Evolutionary conservation across 805 yeast species (phyloP).

Genomic region (Zygoascus bituminiphila): DNA sequence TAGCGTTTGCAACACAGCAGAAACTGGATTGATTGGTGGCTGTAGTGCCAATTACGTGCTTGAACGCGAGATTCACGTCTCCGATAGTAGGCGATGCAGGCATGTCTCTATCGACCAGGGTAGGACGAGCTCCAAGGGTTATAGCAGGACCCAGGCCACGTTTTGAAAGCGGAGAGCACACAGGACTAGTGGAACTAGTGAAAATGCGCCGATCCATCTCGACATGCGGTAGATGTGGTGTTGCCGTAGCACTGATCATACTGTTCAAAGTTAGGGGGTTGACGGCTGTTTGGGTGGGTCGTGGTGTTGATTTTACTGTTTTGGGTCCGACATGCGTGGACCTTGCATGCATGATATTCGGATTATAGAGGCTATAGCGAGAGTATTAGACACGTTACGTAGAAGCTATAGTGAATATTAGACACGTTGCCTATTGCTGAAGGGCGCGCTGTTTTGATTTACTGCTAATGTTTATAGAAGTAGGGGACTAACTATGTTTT

Average conservation of each 20-base stretch:
- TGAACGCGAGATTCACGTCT: neutral
- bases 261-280: neutral
- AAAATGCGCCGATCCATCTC: neutral
- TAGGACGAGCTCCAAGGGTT: neutral
- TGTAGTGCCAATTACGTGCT: constrained; percentile 18
- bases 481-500: too few species aligned
- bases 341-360: neutral
- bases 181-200: neutral
- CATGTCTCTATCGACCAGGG: neutral
- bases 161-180: neutral
- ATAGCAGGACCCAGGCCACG: neutral
- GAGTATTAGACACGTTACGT: too few species aligned
- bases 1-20: constrained; percentile 9
- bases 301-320: neutral
- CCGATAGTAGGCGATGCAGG: neutral
- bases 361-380: too few species aligned
- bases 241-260: constrained; percentile 1
- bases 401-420: too few species aligned
- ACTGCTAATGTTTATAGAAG: too few species aligned
- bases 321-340: neutral
- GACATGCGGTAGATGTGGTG: neutral
- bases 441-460: too few species aligned
- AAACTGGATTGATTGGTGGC: constrained; percentile 13
- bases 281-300: neutral
- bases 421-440: too few species aligned